Base-by-base conservation (phyloP, 805 yeast genomes). In the Yueomyces sinensis region DNA sequence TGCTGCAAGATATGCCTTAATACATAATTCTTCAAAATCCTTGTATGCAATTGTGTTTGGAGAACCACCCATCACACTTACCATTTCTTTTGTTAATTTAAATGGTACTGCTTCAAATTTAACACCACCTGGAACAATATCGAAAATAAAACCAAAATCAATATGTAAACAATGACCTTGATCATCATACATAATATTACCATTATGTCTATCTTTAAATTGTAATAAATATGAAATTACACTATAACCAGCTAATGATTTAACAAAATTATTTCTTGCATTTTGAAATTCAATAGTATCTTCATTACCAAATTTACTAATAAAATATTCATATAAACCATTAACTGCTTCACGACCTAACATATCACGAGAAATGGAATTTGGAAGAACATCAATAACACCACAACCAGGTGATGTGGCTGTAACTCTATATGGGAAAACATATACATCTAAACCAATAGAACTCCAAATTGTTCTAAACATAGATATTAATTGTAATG, bases 381-480 rank as follows among this genome's bases (percentile, higher is more conserved):
- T 82, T 24, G 98, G 98, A 44, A 91, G 68, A 23, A 93, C 98
- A 55, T 93, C 99, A 62, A 91, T 91, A 30, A 91, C 94, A 59
- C 99, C 99, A 63, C 97, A 87, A 0, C 99, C 98, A 1, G 98
- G 97, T 3, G 95, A 95, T 9, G 99, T 91, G 1, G 99, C 98
- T 0, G 95, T 87, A 18, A 91, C 98, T 44, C 96, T 65, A 58
- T 91, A 72, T 1, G 99, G 98, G 61, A 74, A 93, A 18, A 91
- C 93, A 57, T 68, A 91, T 30, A 89, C 70, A 55, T 91, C 97
- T 41, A 91, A 65, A 1, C 97, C 97, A 11, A 82, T 75, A 42
- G 74, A 70, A 41, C 74, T 72, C 93, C 95, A 91, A 34, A 91
- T 82, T 30, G 89, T 76, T 47, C 94, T 71, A 66, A 93, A 91